Evolutionary conservation across 164 flowering plant genomes (phyloP).

Genomic region (Umbellularia californica): DNA sequence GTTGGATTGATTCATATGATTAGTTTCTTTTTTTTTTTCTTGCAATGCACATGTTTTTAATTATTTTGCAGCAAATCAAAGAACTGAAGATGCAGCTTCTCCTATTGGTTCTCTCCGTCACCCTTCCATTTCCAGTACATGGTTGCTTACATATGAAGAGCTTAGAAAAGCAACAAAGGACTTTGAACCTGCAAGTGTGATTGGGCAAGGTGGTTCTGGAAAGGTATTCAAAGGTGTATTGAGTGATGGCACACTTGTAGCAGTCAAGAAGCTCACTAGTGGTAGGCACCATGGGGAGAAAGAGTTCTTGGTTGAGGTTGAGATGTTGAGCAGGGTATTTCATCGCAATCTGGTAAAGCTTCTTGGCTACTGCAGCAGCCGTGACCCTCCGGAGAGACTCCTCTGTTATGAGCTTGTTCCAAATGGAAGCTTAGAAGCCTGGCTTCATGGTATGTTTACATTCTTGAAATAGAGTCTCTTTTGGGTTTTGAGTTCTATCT

Average conservation of each 20-base stretch:
- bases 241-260: constrained; percentile 95
- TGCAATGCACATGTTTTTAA: neutral
- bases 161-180: constrained; percentile 89
- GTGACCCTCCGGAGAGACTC: constrained; percentile 75
- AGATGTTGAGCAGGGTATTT: constrained; percentile 98
- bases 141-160: constrained; percentile 86
- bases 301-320: constrained; percentile 92
- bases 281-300: constrained; percentile 94
- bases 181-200: constrained; percentile 73
- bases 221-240: constrained; percentile 87
- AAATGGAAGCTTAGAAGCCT: constrained; percentile 92
- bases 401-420: constrained; percentile 96
- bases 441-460: constrained; percentile 84
- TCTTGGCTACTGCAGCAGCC: constrained; percentile 80
- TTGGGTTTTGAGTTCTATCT: neutral
- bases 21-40: neutral
- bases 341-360: constrained; percentile 98
- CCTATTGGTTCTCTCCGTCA: constrained; percentile 64
- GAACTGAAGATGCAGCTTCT: constrained; percentile 38
- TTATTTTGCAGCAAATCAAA: constrained; percentile 47
- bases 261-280: constrained; percentile 82
- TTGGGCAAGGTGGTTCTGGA: constrained; percentile 99
- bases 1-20: neutral
- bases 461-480: neutral
- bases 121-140: constrained; percentile 69